Evolutionary conservation across 805 yeast species (phyloP).

Genomic region (Saturnispora kantuleensis): DNA sequence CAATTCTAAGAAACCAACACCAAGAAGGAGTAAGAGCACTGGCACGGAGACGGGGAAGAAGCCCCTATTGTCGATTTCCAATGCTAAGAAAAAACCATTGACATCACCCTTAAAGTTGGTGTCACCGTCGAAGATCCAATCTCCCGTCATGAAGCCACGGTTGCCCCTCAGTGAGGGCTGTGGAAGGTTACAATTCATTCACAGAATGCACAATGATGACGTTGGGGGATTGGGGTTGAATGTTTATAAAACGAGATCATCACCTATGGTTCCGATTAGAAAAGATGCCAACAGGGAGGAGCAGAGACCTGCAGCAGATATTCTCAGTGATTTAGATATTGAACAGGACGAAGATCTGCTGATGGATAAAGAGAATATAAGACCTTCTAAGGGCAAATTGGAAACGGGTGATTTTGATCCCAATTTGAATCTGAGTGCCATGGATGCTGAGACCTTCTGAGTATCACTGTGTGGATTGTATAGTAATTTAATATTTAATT

Average conservation of each 20-base stretch:
- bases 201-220: background rate
- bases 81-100: background rate
- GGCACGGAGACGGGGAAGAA: background rate
- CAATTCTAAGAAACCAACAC: background rate
- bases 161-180: background rate
- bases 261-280: background rate
- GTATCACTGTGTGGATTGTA: background rate
- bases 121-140: background rate
- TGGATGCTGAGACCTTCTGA: constrained; percentile 6
- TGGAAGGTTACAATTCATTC: background rate
- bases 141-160: background rate
- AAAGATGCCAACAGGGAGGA: background rate
- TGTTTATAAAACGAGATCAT: background rate
- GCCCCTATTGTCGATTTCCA: background rate
- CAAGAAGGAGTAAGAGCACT: background rate
- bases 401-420: background rate
- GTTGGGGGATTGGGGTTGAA: background rate
- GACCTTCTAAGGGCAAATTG: constrained; percentile 1
- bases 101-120: background rate
- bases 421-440: constrained; percentile 6
- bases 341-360: constrained; percentile 8
- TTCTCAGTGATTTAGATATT: constrained; percentile 9
- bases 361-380: constrained; percentile 6
- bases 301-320: background rate
- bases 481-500: background rate